A percentile compares a stretch with the other conserved stretches of the same genome.
These are phyloP conservation scores for Hemerocallis citrina DNA, from an alignment of 106 monocot species.

Conservation along the genomic window DNA sequence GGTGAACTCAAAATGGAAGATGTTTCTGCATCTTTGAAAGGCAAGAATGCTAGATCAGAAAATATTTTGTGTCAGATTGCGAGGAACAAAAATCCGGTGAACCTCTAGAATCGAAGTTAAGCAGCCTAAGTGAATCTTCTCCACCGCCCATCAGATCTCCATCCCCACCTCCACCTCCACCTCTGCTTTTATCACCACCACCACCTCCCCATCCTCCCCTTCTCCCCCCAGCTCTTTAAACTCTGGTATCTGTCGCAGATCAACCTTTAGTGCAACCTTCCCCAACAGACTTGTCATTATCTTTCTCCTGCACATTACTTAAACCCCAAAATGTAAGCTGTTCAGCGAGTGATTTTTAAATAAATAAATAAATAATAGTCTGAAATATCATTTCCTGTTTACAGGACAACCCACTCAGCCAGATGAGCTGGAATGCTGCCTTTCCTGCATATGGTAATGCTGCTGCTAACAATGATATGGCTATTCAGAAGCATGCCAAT, in stretches of 20 bases:
- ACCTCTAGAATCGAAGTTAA: constrained; percentile 6
- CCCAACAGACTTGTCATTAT: constrained; percentile 16
- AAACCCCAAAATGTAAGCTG: constrained; percentile 44
- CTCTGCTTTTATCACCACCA: constrained; percentile 6
- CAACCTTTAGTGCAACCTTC: constrained; percentile 12
- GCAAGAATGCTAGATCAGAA: constrained; percentile 13
- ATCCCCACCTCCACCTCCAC: background rate
- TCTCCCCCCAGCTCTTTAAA: background rate
- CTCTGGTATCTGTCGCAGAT: constrained; percentile 9
- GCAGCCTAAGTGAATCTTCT: constrained; percentile 17
- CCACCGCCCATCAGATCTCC: constrained; percentile 9
- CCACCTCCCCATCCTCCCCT: constrained; percentile 11
- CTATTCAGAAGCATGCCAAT: constrained; percentile 36
- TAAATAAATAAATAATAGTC: no score
- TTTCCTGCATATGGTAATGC: constrained; percentile 13
- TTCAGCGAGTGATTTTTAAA: background rate
- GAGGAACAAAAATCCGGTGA: constrained; percentile 2
- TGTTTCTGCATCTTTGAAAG: constrained; percentile 26
- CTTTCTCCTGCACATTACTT: constrained; percentile 28
- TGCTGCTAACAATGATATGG: constrained; percentile 23
- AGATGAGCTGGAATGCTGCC: constrained; percentile 27
- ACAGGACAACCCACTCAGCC: constrained; percentile 25
- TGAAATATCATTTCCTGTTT: constrained; percentile 8
- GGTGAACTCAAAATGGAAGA: constrained; percentile 72
- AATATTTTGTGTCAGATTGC: constrained; percentile 10